Base-by-base conservation (phyloP, 768 basidiomycete genomes). In the Leccinum arenicola region DNA sequence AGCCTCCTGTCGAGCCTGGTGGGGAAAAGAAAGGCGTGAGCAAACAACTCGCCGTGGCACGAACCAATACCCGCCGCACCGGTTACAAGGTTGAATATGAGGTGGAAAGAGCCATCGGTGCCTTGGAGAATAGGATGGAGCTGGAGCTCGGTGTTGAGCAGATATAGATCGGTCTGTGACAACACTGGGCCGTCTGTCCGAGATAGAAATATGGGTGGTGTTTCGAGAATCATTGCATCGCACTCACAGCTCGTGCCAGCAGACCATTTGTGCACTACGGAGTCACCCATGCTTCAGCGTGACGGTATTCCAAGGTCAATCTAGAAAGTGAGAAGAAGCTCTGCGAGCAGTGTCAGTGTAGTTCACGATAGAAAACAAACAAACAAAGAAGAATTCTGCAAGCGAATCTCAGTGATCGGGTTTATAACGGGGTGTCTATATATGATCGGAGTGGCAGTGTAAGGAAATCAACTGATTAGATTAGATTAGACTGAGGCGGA, bases 111-210 rank as follows among this genome's bases (percentile, higher is more conserved):
- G 7, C 55, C 61, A 61, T 75, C 68, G 27, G 76, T 73, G 63
- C 81, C 80, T 38, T 78, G 77, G 12, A 94, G 80, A 68, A 92
- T 85, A 4, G 91, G 91, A 65, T 94, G 80, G 33, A 93, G 68
- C 66, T 89, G 83, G 3, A 93, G 78, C 15, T 86, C 82, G 5
- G 84, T 81, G 48, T 82, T 79, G 56, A 94, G 82, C 3, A 93
- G 81, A 71, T 91, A 94, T 14, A 94, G 79, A 67, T 93, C 91
- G 0, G 89, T 91, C 67, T 89, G 88, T 3, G 83, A 82, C 14
- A 93, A 79, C 6, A 93, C 83, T 6, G 91, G 91, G 8, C 48
- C 48, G 48, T 49, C 48, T 49, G 48, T 49, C 14, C 25, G 23
- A 49, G 48, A 25, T 49, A 25, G 47, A 38, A 1, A 7, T 53